Conservation (phyloP, 352 stramenopile species). For the Phytophthora rubi region DNA sequence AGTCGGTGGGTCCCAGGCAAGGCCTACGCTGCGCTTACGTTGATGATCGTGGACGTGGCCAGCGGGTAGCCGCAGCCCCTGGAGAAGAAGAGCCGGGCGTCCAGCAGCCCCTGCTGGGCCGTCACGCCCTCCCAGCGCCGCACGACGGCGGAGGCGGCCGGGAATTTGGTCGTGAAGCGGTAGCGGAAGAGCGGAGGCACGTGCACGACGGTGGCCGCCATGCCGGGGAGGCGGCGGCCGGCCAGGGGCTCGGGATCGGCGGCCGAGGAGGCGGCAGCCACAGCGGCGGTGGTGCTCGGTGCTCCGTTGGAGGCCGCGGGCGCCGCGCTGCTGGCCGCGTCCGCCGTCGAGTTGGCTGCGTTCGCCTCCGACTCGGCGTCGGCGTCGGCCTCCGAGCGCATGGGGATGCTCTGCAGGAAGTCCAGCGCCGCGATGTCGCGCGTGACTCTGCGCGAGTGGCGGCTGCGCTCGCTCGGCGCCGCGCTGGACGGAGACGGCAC, state of each 20-base stretch:
- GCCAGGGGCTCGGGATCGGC: slow-evolving; percentile 61
- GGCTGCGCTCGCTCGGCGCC: slow-evolving; percentile 51
- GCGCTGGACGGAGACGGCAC: slow-evolving; percentile 42
- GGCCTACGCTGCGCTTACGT: slow-evolving; percentile 36
- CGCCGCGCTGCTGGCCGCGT: background rate
- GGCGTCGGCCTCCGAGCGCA: slow-evolving; percentile 60
- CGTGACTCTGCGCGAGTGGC: slow-evolving; percentile 79
- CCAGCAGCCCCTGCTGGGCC: slow-evolving; percentile 68
- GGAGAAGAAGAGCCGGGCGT: slow-evolving; percentile 84
- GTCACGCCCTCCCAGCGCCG: slow-evolving; percentile 76
- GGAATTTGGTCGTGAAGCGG: slow-evolving; percentile 81
- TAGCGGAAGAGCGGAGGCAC: slow-evolving; percentile 76
- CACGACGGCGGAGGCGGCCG: slow-evolving; percentile 76
- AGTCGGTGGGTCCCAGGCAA: too few relatives aligned
- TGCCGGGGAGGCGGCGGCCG: slow-evolving; percentile 69
- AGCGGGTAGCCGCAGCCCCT: slow-evolving; percentile 85
- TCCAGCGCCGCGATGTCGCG: slow-evolving; percentile 89
- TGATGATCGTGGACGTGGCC: slow-evolving; percentile 80
- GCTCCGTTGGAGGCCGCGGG: background rate
- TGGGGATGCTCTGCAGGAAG: slow-evolving; percentile 90
- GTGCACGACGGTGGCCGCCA: slow-evolving; percentile 69
- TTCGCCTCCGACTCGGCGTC: background rate
- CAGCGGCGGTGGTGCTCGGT: background rate
- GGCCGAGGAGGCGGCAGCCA: background rate
- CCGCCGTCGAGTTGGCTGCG: background rate